phyloP scores from a whole-genome alignment of 2,329 filamentous ascomycete species.

The Aureobasidium sp. region DNA sequence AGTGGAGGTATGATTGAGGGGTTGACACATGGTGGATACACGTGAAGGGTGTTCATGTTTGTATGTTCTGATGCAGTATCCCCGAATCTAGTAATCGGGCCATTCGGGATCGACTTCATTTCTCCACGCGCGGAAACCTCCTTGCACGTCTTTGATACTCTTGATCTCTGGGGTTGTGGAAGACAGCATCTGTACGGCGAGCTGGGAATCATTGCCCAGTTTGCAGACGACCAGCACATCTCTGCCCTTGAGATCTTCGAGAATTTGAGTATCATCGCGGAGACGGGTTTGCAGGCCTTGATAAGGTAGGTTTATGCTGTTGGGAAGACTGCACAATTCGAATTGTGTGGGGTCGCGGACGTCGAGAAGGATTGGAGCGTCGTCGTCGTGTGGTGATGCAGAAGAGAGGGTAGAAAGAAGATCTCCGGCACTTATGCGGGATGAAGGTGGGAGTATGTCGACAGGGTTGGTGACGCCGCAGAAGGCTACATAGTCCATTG shows the following conservation, averaged over 20 bases:
- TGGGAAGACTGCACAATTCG: constrained; percentile 65
- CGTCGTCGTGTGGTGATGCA: constrained; percentile 3
- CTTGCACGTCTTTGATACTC: constrained; percentile 61
- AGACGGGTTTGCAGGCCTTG: constrained; percentile 40
- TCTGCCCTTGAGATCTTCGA: constrained; percentile 33
- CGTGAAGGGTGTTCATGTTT: not conserved
- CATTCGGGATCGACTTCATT: constrained; percentile 52
- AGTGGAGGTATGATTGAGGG: constrained; percentile 7
- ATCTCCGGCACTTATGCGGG: constrained; percentile 42
- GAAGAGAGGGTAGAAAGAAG: constrained; percentile 15
- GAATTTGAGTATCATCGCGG: constrained; percentile 17
- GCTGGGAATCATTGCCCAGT: constrained; percentile 69
- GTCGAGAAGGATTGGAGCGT: constrained; percentile 48
- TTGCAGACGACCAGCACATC: constrained; percentile 63
- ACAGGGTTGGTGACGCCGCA: constrained; percentile 58
- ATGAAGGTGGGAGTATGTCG: constrained; percentile 39
- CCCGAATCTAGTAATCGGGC: constrained; percentile 42
- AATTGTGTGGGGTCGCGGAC: constrained; percentile 80
- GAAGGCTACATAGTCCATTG: constrained; percentile 76
- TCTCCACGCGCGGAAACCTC: constrained; percentile 67
- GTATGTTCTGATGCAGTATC: too few species aligned
- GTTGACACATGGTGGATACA: not conserved
- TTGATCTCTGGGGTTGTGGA: constrained; percentile 50
- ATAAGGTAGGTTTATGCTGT: constrained; percentile 67
- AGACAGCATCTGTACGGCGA: constrained; percentile 57